Evolutionary conservation across 208 protist species (phyloP), one percentile per base, ranked within the genome.

Genomic region (Phytomonas serpens): DNA sequence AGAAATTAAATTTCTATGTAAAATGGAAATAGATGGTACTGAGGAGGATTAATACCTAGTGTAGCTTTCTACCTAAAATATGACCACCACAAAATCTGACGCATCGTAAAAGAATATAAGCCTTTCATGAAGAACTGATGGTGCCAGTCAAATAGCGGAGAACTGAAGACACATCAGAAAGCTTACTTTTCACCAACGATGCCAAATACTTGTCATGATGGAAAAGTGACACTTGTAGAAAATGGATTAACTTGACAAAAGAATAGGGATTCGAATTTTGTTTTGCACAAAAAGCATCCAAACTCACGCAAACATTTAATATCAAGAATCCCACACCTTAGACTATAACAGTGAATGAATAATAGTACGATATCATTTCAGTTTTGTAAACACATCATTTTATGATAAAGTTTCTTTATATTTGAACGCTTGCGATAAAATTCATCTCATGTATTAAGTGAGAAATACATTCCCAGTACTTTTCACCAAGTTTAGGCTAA

Each of bases 211-310:
- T 57, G 23, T 6, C 19, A 27, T 57, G 19, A 27, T 57, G 19
- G 5, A 57, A 57, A 27, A 19, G 19, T 27, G 4, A 27, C 13
- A 23, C 0, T 31, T 6, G 30, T 6, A 19, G 3, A 42, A 64
- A 65, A 31, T 62, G 3, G 29, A 29, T 10, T 30, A 3, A 72
- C 5, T 38, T 31, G 4, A 30, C 69, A 69, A 67, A 72, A 72
- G 14, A 38, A 72, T 0, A 72, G 47, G 11, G 37, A 0, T 47
- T 19, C 29, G 16, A 16, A 61, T 63, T 62, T 64, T 37, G 2
- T 29, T 9, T 57, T 67, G 19, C 11, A 57, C 32, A 47, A 51
- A 51, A 71, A 71, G 27, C 2, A 7, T 6, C 36, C 6, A 6
- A 16, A 19, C 40, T 67, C 6, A 57, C 67, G 63, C 23, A 57